These are phyloP conservation scores for Xylaria sp. DNA, from an alignment of 2,329 filamentous ascomycete genomes.

Conservation along the genomic window DNA sequence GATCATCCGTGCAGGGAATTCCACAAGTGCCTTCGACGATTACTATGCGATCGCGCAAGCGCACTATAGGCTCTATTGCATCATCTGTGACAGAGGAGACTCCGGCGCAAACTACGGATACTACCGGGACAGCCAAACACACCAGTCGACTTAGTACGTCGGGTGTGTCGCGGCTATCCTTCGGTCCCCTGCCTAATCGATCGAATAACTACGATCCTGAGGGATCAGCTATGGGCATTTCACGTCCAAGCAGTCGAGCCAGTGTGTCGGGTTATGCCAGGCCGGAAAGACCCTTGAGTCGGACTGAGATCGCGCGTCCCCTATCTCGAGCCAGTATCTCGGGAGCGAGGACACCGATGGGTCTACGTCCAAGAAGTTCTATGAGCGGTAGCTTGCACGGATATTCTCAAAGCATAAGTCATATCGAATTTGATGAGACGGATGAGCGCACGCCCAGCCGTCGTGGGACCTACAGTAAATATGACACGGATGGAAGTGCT, in stretches of 20 bases:
- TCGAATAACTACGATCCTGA: slow-evolving; percentile 56
- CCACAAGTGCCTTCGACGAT: slow-evolving; percentile 64
- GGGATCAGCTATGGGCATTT: slow-evolving; percentile 56
- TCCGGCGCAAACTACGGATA: slow-evolving; percentile 58
- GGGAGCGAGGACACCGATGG: slow-evolving; percentile 71
- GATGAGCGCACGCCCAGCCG: slow-evolving; percentile 66
- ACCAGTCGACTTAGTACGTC: slow-evolving; percentile 69
- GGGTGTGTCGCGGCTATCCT: slow-evolving; percentile 70
- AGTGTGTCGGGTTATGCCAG: slow-evolving; percentile 59
- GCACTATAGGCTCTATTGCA: slow-evolving; percentile 66
- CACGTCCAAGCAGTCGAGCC: slow-evolving; percentile 78
- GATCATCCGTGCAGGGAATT: slow-evolving; percentile 57
- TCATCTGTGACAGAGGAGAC: slow-evolving; percentile 65
- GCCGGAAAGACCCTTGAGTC: slow-evolving; percentile 64
- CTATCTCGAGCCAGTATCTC: slow-evolving; percentile 72
- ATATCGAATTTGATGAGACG: slow-evolving; percentile 64
- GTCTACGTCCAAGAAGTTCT: slow-evolving; percentile 75
- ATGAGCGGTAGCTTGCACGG: slow-evolving; percentile 71
- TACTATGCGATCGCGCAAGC: slow-evolving; percentile 76
- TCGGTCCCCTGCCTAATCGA: slow-evolving; percentile 69
- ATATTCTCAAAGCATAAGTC: slow-evolving; percentile 67
- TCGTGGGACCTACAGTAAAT: slow-evolving; percentile 62
- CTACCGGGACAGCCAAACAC: slow-evolving; percentile 57
- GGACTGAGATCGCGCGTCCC: slow-evolving; percentile 68
- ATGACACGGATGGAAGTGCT: slow-evolving; percentile 54